Evolutionary conservation across 225 moss, liverwort and hornwort genomes (phyloP).

Genomic region (Sphagnum contortum): DNA sequence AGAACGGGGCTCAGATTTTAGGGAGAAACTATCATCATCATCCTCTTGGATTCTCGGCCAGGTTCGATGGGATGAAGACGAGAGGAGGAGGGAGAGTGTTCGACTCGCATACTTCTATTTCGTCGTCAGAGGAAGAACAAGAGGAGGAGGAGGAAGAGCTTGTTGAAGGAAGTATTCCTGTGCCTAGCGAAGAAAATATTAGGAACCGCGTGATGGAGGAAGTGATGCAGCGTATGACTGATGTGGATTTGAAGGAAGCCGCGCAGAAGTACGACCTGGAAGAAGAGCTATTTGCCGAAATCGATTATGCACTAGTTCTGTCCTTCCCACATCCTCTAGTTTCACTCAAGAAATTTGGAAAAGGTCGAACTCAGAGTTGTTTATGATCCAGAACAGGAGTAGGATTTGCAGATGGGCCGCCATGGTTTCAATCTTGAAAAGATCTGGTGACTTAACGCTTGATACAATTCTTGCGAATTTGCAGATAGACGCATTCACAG

Average conservation of each 20-base stretch:
- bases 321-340: neutral
- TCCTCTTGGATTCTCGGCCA: too few relatives aligned
- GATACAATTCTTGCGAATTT: neutral
- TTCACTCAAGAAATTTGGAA: neutral
- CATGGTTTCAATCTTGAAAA: too few relatives aligned
- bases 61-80: neutral
- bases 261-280: conserved; percentile 85
- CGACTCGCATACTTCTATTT: conserved; percentile 1
- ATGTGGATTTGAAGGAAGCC: conserved; percentile 89
- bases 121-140: conserved; percentile 1
- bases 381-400: too few relatives aligned
- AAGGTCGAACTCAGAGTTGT: neutral
- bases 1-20: too few relatives aligned
- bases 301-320: conserved; percentile 78
- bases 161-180: conserved; percentile 4
- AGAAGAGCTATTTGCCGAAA: conserved; percentile 61
- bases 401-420: too few relatives aligned
- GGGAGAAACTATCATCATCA: too few relatives aligned
- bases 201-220: conserved; percentile 48
- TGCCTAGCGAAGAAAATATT: conserved; percentile 5
- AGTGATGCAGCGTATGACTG: conserved; percentile 53
- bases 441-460: too few relatives aligned
- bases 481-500: conserved; percentile 87
- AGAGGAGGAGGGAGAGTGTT: conserved; percentile 3
- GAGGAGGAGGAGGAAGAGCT: conserved; percentile 4